These are phyloP conservation scores for Boletus subluridellus DNA, from an alignment of 1,284 basidiomycete species.

Conservation along the genomic window DNA sequence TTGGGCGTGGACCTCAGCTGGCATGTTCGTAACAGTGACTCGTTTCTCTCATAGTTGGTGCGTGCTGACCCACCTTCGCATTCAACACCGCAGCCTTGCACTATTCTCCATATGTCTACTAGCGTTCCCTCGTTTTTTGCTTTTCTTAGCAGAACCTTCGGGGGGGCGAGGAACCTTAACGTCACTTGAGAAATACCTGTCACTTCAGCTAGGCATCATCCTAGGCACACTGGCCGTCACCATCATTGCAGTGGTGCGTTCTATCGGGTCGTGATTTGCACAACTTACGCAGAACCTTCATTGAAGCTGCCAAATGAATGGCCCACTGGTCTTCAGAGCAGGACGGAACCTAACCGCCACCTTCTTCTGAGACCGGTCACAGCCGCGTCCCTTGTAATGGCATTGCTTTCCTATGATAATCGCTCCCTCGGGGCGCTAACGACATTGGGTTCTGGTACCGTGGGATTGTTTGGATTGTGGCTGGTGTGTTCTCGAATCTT, in stretches of 20 bases:
- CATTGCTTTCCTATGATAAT: conserved; percentile 66
- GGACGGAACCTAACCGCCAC: conserved; percentile 38
- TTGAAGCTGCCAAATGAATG: conserved; percentile 45
- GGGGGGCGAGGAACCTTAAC: conserved; percentile 51
- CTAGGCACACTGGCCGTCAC: conserved; percentile 52
- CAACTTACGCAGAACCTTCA: neutral
- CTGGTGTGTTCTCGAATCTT: conserved; percentile 47
- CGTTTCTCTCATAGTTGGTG: neutral
- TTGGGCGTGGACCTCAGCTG: conserved; percentile 50
- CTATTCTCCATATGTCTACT: conserved; percentile 45
- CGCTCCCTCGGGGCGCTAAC: conserved; percentile 54
- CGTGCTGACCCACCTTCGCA: conserved; percentile 2
- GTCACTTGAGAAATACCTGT: conserved; percentile 62
- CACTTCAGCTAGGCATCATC: conserved; percentile 59
- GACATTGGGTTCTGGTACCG: conserved; percentile 45
- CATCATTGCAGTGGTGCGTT: conserved; percentile 54
- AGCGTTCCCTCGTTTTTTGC: conserved; percentile 56
- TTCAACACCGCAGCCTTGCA: conserved; percentile 37
- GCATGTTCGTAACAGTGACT: conserved; percentile 34
- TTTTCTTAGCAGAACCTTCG: conserved; percentile 53
- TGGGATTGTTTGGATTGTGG: conserved; percentile 70
- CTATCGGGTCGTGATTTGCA: conserved; percentile 8
- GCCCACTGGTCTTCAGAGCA: conserved; percentile 29
- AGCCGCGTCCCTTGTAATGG: conserved; percentile 47
- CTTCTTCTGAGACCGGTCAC: conserved; percentile 63